Evolutionary conservation across 108 stramenopile species (phyloP), one percentile per base, ranked within the genome.

Genomic region (Cyclostephanos invisitatus): DNA sequence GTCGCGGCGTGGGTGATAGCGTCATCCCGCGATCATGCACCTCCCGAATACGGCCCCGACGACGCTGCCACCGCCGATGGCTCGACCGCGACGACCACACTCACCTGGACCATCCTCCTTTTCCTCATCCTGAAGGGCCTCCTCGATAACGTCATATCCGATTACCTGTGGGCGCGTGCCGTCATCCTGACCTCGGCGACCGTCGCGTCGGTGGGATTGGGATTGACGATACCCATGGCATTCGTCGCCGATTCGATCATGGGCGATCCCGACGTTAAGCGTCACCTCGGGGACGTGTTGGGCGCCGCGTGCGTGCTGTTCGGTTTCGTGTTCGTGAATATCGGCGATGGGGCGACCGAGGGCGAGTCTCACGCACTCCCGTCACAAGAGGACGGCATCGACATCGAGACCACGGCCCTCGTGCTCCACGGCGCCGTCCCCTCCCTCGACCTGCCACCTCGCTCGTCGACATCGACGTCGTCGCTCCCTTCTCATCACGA

Each of bases 151-250:
- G 95, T 97, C 9, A 57, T 98, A 12, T 85, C 91, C 36, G 96
- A 97, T 71, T 96, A 96, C 66, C 81, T 99, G 57, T 99, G 97
- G 97, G 97, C 97, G 12, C 84, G 96, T 14, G 87, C 97, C 0
- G 95, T 99, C 14, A 70, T 98, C 7, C 84, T 98, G 67, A 99
- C 98, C 14, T 91, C 87, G 25, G 96, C 98, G 8, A 99, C 98
- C 14, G 96, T 97, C 10, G 97, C 98, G 9, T 96, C 97, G 0
- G 97, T 99, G 6, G 96, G 96, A 9, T 84, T 98, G 57, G 92
- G 94, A 14, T 82, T 99, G 62, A 99, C 98, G 32, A 97, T 99
- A 25, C 98, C 98, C 17, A 72, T 98, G 71, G 97, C 97, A 1
- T 94, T 97, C 68, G 29, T 71, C 24, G 83, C 91, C 62, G 97